Evolutionary conservation across 1,139 yeast species (phyloP).

Genomic region (Kluyveromyces sp.): DNA sequence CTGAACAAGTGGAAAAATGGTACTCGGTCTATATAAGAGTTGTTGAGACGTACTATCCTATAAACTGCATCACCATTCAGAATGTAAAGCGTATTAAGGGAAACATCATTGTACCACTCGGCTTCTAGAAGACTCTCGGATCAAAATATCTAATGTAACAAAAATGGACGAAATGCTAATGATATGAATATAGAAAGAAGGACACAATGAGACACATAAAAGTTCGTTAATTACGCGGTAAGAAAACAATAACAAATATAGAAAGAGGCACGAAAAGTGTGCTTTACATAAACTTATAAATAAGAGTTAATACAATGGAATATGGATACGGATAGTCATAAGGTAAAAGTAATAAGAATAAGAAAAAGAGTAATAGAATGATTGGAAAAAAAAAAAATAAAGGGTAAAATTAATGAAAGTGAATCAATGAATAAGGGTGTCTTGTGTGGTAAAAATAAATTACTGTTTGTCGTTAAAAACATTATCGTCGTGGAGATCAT

Average conservation of each 20-base stretch:
- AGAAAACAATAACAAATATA: not conserved
- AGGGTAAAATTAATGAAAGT: no score
- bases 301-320: not conserved
- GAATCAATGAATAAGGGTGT: no score
- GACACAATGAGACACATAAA: not conserved
- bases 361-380: not conserved
- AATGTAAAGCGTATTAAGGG: constrained; percentile 10
- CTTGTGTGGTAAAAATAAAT: not conserved
- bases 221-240: not conserved
- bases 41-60: constrained; percentile 5
- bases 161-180: not conserved
- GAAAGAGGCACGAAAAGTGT: not conserved
- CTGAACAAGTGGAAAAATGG: constrained; percentile 4
- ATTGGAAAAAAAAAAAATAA: not conserved
- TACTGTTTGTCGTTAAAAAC: not conserved
- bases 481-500: not conserved
- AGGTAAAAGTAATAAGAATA: not conserved
- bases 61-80: constrained; percentile 13
- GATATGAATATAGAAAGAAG: not conserved
- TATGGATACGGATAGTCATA: not conserved
- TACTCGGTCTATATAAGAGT: not conserved
- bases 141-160: constrained; percentile 2
- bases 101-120: constrained; percentile 11
- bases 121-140: constrained; percentile 14
- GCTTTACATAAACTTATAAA: not conserved